Base-by-base conservation (phyloP, 2,329 filamentous ascomycete genomes). In the Penicillium digitatum region DNA sequence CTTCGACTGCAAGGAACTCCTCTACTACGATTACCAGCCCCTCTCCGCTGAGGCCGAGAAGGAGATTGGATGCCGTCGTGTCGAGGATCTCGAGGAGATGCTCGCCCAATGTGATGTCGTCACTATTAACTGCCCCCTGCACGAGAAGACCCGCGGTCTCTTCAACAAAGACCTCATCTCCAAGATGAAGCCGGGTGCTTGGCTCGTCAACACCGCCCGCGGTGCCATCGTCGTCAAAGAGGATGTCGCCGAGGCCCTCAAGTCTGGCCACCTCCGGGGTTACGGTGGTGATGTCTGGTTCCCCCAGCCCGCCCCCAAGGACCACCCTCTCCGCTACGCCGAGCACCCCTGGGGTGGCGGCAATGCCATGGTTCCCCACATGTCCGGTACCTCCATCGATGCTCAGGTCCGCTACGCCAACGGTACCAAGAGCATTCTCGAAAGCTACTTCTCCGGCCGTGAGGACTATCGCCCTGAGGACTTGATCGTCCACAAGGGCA, bases 11-110 rank as follows among this genome's bases (percentile, higher is more conserved):
- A 96, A 96, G 87, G 93, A 97, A 83, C 85, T 99, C 48, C 85
- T 97, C 62, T 99, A 99, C 89, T 97, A 89, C 76, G 94, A 99
- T 81, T 99, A 99, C 88, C 94, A 99, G 84, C 91, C 93, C 49
- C 83, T 99, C 63, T 82, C 79, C 58, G 72, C 90, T 58, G 91
- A 96, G 81, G 82, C 86, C 69, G 92, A 97, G 85, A 86, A 88
- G 78, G 93, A 96, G 82, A 97, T 97, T 78, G 93, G 93, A 75
- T 92, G 87, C 84, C 85, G 90, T 70, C 86, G 94, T 60, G 91
- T 97, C 57, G 88, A 93, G 46, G 83, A 75, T 70, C 86, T 99
- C 70, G 92, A 96, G 82, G 93, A 97, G 76, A 87, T 99, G 86
- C 79, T 99, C 60, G 82, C 84, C 38, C 90, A 95, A 82, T 97